phyloP scores from a whole-genome alignment of 2,329 filamentous ascomycete species.

The Fusarium hainanense region DNA sequence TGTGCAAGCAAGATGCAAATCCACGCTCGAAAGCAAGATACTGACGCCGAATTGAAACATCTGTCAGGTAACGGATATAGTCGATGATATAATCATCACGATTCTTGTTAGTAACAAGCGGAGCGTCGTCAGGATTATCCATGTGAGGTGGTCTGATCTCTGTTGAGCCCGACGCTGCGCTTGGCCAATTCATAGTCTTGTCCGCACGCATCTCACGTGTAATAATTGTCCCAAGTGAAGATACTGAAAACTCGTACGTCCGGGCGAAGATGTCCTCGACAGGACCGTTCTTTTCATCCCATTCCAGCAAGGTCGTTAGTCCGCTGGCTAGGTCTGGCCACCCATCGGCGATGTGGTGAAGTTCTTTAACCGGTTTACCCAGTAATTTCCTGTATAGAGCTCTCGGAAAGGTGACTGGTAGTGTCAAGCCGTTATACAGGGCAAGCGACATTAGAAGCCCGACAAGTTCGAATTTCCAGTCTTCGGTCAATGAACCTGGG shows the following conservation, averaged over 20 bases:
- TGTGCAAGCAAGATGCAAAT: constrained; percentile 79
- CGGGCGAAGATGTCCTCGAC: constrained; percentile 85
- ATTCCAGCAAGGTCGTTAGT: constrained; percentile 77
- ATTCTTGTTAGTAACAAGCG: constrained; percentile 84
- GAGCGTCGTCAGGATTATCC: constrained; percentile 64
- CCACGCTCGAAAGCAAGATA: constrained; percentile 84
- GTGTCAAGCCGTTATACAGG: constrained; percentile 90
- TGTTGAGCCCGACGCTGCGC: constrained; percentile 53
- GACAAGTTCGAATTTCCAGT: constrained; percentile 91
- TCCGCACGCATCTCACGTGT: constrained; percentile 65
- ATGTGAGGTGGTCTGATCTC: constrained; percentile 36
- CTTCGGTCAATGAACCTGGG: constrained; percentile 81
- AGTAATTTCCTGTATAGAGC: constrained; percentile 86
- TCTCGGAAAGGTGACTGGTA: constrained; percentile 89
- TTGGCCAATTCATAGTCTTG: constrained; percentile 61
- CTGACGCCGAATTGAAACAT: constrained; percentile 80
- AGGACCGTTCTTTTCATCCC: constrained; percentile 78
- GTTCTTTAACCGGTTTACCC: constrained; percentile 72
- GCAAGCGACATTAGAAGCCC: constrained; percentile 90
- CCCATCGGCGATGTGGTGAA: constrained; percentile 84
- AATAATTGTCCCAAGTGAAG: constrained; percentile 66
- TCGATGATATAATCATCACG: constrained; percentile 82
- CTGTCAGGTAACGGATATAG: constrained; percentile 86
- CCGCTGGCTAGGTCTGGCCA: constrained; percentile 86
- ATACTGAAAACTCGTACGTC: constrained; percentile 85